A percentile compares a stretch with the other conserved stretches of the same genome.
phyloP scores from a whole-genome alignment of 805 yeast genomes.

The Ogataea trehalophila region DNA sequence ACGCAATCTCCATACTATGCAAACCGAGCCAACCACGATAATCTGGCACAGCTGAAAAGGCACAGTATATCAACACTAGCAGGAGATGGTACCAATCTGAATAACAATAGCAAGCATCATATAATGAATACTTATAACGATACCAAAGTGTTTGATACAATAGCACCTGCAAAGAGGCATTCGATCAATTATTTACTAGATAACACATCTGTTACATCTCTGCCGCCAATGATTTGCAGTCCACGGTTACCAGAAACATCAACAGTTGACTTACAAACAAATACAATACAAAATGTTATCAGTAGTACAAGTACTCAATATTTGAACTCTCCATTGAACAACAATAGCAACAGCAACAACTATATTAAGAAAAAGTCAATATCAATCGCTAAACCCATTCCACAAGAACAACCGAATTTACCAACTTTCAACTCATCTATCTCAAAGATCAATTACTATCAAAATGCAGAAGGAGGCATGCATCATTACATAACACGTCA shows the following conservation, averaged over 20 bases:
- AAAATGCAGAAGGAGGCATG: conserved; percentile 10
- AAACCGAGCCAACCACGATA: not conserved
- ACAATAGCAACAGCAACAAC: conserved; percentile 9
- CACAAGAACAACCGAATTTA: not conserved
- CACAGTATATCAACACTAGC: conserved; percentile 18
- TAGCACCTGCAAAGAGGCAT: conserved; percentile 16
- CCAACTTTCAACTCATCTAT: conserved; percentile 19
- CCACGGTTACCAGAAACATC: not conserved
- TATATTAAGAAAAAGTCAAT: conserved; percentile 8
- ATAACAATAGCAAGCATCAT: conserved; percentile 10
- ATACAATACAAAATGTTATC: too few species aligned
- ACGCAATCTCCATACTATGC: conserved; percentile 11
- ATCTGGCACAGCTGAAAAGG: conserved; percentile 14
- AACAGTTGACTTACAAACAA: too few species aligned
- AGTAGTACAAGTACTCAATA: not conserved
- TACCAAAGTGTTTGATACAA: conserved; percentile 24
- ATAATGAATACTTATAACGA: conserved; percentile 26
- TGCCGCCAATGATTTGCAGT: not conserved
- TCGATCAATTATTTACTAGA: conserved; percentile 3
- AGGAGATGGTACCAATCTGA: conserved; percentile 1
- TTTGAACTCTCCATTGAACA: not conserved
- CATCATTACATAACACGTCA: conserved; percentile 10
- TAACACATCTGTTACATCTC: not conserved
- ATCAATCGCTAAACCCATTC: conserved; percentile 12
- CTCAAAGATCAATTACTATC: conserved; percentile 21